phyloP scores from a whole-genome alignment of 148 eudicot genomes.

The Chenopodium berlandieri region DNA sequence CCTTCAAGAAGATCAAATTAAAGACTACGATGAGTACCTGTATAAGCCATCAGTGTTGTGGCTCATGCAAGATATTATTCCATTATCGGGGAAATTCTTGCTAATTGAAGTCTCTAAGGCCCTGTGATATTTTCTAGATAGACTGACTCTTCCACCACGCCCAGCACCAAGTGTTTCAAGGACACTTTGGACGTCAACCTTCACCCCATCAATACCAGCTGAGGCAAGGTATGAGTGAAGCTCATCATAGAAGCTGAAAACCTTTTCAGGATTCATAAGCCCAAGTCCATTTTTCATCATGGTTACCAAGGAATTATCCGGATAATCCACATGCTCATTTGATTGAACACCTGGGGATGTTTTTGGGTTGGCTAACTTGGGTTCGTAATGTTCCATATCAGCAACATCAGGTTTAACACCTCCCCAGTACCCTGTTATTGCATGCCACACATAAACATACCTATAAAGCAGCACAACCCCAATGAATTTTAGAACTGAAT shows the following conservation, averaged over 20 bases:
- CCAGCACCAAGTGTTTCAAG: constrained; percentile 91
- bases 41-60: constrained; percentile 84
- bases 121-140: constrained; percentile 74
- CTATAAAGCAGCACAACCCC: constrained; percentile 27
- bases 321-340: constrained; percentile 36
- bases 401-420: constrained; percentile 66
- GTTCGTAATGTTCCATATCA: constrained; percentile 61
- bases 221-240: constrained; percentile 85
- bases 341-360: constrained; percentile 68
- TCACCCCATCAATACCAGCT: constrained; percentile 81
- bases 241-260: constrained; percentile 64
- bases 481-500: constrained; percentile 1
- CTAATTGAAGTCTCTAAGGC: constrained; percentile 79
- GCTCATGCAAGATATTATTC: constrained; percentile 87
- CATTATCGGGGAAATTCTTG: constrained; percentile 77
- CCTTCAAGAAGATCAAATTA: background rate
- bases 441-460: constrained; percentile 90
- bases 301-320: constrained; percentile 52
- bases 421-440: constrained; percentile 90
- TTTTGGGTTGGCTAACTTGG: constrained; percentile 59
- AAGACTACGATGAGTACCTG: constrained; percentile 43
- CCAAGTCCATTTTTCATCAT: constrained; percentile 71
- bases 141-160: constrained; percentile 79
- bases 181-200: constrained; percentile 85
- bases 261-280: constrained; percentile 77